phyloP scores from a whole-genome alignment of 1,284 basidiomycete genomes.

The Tilletia setariae region DNA sequence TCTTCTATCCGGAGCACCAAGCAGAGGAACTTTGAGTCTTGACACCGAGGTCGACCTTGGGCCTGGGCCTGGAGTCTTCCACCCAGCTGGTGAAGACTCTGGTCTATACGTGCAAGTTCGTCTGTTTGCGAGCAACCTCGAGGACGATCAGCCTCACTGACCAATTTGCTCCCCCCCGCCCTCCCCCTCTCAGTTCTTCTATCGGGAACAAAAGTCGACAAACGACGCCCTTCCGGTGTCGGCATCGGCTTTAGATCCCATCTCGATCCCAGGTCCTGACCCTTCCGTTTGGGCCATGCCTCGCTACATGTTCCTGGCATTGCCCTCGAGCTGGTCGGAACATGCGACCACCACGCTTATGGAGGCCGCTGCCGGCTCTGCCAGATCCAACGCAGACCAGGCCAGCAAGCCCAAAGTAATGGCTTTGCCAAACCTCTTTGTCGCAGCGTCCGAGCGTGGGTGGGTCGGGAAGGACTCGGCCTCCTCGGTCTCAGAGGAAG shows the following conservation, averaged over 20 bases:
- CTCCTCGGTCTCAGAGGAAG: not conserved
- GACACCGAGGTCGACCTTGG: slow-evolving; percentile 65
- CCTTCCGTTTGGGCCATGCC: slow-evolving; percentile 35
- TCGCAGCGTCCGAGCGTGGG: slow-evolving; percentile 35
- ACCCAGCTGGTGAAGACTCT: slow-evolving; percentile 45
- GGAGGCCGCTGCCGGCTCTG: not conserved
- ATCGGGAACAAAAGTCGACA: not conserved
- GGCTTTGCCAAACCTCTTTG: slow-evolving; percentile 37
- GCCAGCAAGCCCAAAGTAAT: slow-evolving; percentile 30
- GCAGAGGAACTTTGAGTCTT: slow-evolving; percentile 70
- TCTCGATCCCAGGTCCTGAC: slow-evolving; percentile 38
- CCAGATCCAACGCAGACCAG: not conserved
- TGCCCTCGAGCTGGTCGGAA: slow-evolving; percentile 19
- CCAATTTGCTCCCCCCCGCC: slow-evolving; percentile 6
- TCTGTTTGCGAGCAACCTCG: slow-evolving; percentile 19
- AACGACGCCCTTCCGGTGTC: not conserved
- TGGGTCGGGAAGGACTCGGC: slow-evolving; percentile 26
- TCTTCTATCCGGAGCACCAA: slow-evolving; percentile 75
- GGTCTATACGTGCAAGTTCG: slow-evolving; percentile 27
- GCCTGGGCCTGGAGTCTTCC: slow-evolving; percentile 62
- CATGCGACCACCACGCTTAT: not conserved
- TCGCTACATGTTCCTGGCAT: slow-evolving; percentile 33
- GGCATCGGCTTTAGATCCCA: slow-evolving; percentile 12
- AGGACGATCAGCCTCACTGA: too few species aligned
- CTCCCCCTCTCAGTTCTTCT: not conserved